Base-by-base conservation (phyloP, 257 asterid species). In the Capsicum chinense region DNA sequence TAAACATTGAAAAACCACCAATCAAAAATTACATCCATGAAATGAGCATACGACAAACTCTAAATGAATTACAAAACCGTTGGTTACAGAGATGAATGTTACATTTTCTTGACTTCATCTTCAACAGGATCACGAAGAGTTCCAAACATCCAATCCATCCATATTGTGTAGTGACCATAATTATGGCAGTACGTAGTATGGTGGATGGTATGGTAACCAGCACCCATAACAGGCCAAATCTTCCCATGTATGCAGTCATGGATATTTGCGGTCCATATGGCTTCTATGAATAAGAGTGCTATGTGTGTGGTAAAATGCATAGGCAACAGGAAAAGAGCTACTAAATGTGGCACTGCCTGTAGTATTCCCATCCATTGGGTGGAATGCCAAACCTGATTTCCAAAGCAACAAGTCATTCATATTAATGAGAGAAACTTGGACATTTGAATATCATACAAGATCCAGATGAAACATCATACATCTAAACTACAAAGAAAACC, bases 61-160 rank as follows among this genome's bases (percentile, higher is more conserved):
- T 47, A 44, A 79, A 76, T 57, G 19, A 59, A 54, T 16, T 42
- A 67, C 76, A 26, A 15, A 26, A 13, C 78, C 57, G 1, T 39
- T 63, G 42, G 56, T 59, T 70, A 35, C 56, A 33, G 14, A 56
- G 54, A 70, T 56, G 21, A 7, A 79, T 74, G 59, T 87, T 88
- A 92, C 69, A 89, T 79, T 88, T 90, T 91, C 89, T 93, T 95
- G 87, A 89, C 84, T 58, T 93, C 95, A 47, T 90, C 97, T 80
- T 91, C 92, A 48, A 82, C 83, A 11, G 99, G 99, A 81, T 95
- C 94, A 5, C 95, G 97, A 44, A 97, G 99, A 35, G 99, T 97
- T 84, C 97, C 96, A 56, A 97, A 97, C 97, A 97, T 93, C 99
- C 98, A 95, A 88, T 97, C 99, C 98, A 97, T 97, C 98, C 97